Evolutionary conservation across 176 grass and related monocot genomes (phyloP), one percentile per base, ranked within the genome.

Genomic region (Oryza nivara): DNA sequence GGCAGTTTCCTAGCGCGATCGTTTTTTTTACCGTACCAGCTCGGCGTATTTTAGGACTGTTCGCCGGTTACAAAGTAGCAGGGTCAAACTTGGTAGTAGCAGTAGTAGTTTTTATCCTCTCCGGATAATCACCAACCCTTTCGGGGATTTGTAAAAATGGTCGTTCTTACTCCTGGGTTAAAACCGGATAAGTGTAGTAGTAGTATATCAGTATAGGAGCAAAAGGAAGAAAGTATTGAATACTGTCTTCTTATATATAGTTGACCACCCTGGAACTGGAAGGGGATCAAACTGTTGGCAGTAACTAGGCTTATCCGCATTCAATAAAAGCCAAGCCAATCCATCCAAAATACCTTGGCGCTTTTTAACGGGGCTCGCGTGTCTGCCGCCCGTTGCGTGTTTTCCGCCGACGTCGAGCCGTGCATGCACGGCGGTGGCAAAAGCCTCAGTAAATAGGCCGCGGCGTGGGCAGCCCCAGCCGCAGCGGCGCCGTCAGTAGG

Each of bases 231-330:
- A 45, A 45, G 44, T 10, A 11, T 2, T 2, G 10, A 45, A 51
- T 4, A 9, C n/a, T 58, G 17, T 8, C 54, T 3, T 8, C 19
- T 1, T 9, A 4, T 74, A 32, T 30, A 30, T 30, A 3, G 2
- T 28, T 54, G 2, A 5, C 66, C 12, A 35, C 9, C 54, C 1
- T 58, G 19, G 19, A 19, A 56, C 20, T 14, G 5, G 17, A 4
- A 41, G 6, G 40, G 6, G 43, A 10, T 44, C 43, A 44, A 44
- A 10, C 9, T 44, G 25, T 43, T 71, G 19, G 17, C 35, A 45
- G 38, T 43, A 10, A 20, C 52, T 11, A 73, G 45, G 40, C 70
- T 83, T 67, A 75, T 84, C 84, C 75, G 52, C 40, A 3, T 36
- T 13, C 54, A 19, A 49, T 35, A 38, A 6, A 23, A 25, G 17